A percentile compares a stretch with the other conserved stretches of the same genome.
Evolutionary conservation across 257 asterid species (phyloP).

Genomic region (Schizonepeta tenuifolia): DNA sequence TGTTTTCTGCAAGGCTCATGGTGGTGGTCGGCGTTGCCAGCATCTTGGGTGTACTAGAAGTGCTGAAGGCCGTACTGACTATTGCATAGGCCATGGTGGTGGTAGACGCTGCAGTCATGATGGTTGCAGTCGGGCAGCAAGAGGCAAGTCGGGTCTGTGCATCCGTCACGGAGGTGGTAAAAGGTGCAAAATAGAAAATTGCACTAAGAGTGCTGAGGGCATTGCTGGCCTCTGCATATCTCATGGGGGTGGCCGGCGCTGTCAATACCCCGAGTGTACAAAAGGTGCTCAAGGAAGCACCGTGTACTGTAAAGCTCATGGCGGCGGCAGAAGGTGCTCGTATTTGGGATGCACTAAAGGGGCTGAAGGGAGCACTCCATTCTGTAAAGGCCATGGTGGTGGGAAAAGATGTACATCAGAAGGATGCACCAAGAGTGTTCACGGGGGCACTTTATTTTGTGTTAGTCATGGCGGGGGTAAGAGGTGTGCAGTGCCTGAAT

Average conservation of each 20-base stretch:
- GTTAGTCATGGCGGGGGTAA: slow-evolving; percentile 68
- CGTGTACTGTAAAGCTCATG: slow-evolving; percentile 63
- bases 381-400: slow-evolving; percentile 70
- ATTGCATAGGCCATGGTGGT: slow-evolving; percentile 67
- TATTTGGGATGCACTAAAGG: slow-evolving; percentile 65
- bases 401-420: slow-evolving; percentile 65
- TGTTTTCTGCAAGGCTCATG: slow-evolving; percentile 91
- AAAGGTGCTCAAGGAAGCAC: slow-evolving; percentile 78
- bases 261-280: slow-evolving; percentile 54
- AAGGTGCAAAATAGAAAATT: slow-evolving; percentile 59
- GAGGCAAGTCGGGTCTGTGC: slow-evolving; percentile 64
- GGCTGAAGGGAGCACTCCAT: slow-evolving; percentile 69
- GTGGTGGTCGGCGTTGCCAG: slow-evolving; percentile 88
- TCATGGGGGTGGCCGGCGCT: slow-evolving; percentile 69
- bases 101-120: slow-evolving; percentile 60
- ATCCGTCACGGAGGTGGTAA: slow-evolving; percentile 78
- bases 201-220: slow-evolving; percentile 64
- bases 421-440: slow-evolving; percentile 65
- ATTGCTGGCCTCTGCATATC: slow-evolving; percentile 65
- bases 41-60: slow-evolving; percentile 71
- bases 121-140: slow-evolving; percentile 62
- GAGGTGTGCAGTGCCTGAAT: slow-evolving; percentile 53
- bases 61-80: slow-evolving; percentile 68
- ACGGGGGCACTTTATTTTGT: slow-evolving; percentile 67
- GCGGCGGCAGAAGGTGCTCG: slow-evolving; percentile 68